Percentiles rank a stretch among this genome's conserved stretches.
Conservation (phyloP, 352 stramenopile species). For the Thalassiosira livingstoniorum region DNA sequence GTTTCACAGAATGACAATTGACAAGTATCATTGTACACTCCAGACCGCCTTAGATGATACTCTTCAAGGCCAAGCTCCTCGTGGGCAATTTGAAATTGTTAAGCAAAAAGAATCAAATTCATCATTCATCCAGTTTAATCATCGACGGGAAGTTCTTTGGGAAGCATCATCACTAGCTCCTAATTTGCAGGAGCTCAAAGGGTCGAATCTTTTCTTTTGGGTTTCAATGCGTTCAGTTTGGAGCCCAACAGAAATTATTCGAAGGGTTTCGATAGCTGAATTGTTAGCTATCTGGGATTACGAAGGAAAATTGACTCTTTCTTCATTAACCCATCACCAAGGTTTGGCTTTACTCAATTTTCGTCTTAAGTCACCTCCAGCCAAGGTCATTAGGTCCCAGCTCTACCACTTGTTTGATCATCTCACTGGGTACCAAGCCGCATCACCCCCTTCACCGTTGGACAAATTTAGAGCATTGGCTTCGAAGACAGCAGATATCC, state of each 20-base stretch:
- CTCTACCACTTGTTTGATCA: not conserved
- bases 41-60: slow-evolving; percentile 25
- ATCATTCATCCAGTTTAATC: no score
- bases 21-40: slow-evolving; percentile 8
- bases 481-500: not conserved
- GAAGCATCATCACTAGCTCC: no score
- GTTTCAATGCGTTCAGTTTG: not conserved
- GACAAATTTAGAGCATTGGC: slow-evolving; percentile 4
- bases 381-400: not conserved
- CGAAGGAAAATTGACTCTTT: slow-evolving; percentile 1
- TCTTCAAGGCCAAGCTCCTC: no score
- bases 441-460: not conserved
- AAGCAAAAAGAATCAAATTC: no score
- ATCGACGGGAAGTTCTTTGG: no score
- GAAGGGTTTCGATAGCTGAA: not conserved
- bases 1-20: slow-evolving; percentile 4
- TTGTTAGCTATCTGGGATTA: slow-evolving; percentile 12
- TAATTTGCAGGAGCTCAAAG: no score
- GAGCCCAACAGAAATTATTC: not conserved
- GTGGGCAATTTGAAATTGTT: no score
- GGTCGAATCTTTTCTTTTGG: no score
- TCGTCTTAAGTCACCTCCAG: slow-evolving; percentile 20
- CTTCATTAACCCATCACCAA: not conserved
- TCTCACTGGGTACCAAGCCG: not conserved
- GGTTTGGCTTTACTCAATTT: not conserved